Conservation (phyloP, 768 basidiomycete genomes). For the Tubosaeta sp. region DNA sequence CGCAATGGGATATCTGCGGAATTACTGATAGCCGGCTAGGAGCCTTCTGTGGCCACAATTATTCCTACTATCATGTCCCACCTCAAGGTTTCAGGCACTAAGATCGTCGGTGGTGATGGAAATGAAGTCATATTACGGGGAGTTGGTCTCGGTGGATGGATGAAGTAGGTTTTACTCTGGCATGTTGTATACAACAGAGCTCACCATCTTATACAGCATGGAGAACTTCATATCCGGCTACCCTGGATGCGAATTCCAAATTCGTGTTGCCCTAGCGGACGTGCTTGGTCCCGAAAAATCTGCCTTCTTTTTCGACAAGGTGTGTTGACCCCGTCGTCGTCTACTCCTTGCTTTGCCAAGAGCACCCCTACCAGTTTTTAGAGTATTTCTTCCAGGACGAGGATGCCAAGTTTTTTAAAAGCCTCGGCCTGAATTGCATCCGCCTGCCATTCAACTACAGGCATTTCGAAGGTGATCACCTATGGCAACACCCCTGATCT, state of each 20-base stretch:
- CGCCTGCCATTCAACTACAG: conserved; percentile 72
- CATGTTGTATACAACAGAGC: conserved; percentile 3
- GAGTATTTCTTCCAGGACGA: conserved; percentile 79
- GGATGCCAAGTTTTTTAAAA: conserved; percentile 75
- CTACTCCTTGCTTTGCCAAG: neutral
- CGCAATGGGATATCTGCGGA: no score
- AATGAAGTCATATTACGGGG: conserved; percentile 61
- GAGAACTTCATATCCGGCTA: conserved; percentile 78
- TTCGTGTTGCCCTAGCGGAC: conserved; percentile 63
- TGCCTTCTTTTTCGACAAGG: conserved; percentile 83
- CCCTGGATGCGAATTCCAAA: conserved; percentile 78
- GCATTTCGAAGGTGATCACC: conserved; percentile 51
- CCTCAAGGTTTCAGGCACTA: conserved; percentile 54
- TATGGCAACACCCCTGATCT: neutral
- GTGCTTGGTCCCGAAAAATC: conserved; percentile 65
- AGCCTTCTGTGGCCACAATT: no score
- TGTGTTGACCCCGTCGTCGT: conserved; percentile 18
- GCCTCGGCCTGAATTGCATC: conserved; percentile 75
- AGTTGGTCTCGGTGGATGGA: conserved; percentile 81
- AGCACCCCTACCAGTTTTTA: conserved; percentile 50
- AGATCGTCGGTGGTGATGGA: conserved; percentile 53
- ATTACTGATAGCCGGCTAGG: no score
- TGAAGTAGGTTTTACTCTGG: conserved; percentile 56
- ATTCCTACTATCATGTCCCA: conserved; percentile 29
- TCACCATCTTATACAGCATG: conserved; percentile 42